Base-by-base conservation (phyloP, 371 early-diverging fungal species). In the Actinomucor elegans region DNA sequence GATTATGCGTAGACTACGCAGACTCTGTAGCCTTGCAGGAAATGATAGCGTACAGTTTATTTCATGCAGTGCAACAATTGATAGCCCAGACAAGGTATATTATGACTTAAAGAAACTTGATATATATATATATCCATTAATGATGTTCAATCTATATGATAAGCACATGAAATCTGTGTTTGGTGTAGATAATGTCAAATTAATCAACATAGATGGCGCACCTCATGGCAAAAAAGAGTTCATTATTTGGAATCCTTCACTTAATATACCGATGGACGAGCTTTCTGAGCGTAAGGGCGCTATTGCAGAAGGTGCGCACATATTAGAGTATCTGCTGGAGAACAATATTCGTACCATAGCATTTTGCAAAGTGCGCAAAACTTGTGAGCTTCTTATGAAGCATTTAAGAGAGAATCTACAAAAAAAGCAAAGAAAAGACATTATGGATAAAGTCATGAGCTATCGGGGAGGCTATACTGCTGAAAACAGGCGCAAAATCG, bases 381-480 rank as follows among this genome's bases (percentile, higher is more conserved):
- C 77, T 11, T 61, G 67, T 15, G 81, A 81, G 32, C 38, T 66
- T 17, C 45, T 86, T 14, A 75, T 74, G 67, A 66, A 69, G 38
- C 71, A 75, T 34, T 20, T 78, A 10, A 61, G 73, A 12, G 67
- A 69, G 24, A 73, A 63, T 33, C 27, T 78, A 11, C 57, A 64
- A 9, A 41, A 64, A 27, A 57, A 71, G 1, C 59, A 59, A 11
- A 47, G 60, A 29, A 29, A 45, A 9, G 46, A 55, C 15, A 40
- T 80, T 1, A 35, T 67, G 18, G n/a, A 62, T 1, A 55, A 52
- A 3, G 68, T 86, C 4, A 66, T 75, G 65, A 71, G 78, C 17
- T 88, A 88, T 52, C 73, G 88, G 4, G 87, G 79, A 14, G 89
- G 89, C 6, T 87, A 88, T 64, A 67, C 73, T 10, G 61, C 79